Percentiles rank a stretch among this genome's conserved stretches.
These are phyloP conservation scores for Exophiala sp. DNA, from an alignment of 2,329 filamentous ascomycete species.

Conservation along the genomic window DNA sequence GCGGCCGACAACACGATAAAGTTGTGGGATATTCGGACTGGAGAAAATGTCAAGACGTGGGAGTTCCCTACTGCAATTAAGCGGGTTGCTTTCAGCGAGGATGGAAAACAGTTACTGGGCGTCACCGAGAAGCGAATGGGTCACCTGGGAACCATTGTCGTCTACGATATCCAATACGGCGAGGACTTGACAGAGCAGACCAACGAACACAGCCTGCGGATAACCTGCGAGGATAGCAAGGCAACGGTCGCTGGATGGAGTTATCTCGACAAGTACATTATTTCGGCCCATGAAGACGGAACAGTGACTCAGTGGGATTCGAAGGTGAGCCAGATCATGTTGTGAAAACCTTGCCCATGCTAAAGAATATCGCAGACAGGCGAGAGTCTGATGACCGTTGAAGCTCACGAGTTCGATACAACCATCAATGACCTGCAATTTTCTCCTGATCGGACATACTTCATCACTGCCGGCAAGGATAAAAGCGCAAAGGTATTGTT, in stretches of 20 bases:
- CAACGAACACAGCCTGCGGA: conserved; percentile 77
- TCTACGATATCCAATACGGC: conserved; percentile 83
- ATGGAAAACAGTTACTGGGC: conserved; percentile 83
- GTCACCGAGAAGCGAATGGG: conserved; percentile 99
- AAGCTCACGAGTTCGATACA: conserved; percentile 79
- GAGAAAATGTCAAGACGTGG: conserved; percentile 93
- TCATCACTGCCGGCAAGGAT: conserved; percentile 97
- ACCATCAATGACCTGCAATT: conserved; percentile 93
- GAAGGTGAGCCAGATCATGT: conserved; percentile 57
- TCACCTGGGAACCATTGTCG: conserved; percentile 87
- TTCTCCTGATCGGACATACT: conserved; percentile 90
- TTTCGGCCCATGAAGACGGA: conserved; percentile 95
- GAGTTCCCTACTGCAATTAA: conserved; percentile 97
- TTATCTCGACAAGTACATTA: conserved; percentile 91
- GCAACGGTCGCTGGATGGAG: conserved; percentile 97
- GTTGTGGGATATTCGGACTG: conserved; percentile 92
- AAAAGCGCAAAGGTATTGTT: conserved; percentile 79
- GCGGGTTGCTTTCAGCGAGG: conserved; percentile 94
- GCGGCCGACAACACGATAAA: conserved; percentile 98
- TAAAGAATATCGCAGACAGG: conserved; percentile 57
- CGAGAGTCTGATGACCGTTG: conserved; percentile 74
- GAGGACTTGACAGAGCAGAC: conserved; percentile 73
- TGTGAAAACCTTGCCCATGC: background rate
- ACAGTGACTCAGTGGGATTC: conserved; percentile 86
- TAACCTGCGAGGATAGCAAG: conserved; percentile 94